Evolutionary conservation across 768 basidiomycete species (phyloP), one percentile per base, ranked within the genome.

Genomic region (Psilocybe azurescens): DNA sequence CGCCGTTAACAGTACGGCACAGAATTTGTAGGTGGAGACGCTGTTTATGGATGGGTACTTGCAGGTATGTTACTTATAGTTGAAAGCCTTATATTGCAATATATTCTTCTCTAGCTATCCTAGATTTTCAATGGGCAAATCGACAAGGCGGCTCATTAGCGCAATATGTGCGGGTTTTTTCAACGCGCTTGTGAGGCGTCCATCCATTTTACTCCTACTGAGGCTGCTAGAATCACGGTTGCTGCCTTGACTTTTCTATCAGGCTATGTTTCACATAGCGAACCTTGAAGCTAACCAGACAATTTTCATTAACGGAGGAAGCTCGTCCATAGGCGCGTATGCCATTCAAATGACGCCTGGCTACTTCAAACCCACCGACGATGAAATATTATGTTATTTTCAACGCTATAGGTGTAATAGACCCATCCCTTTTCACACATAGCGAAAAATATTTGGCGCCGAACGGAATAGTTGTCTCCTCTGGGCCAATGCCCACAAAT

Each of bases 301-400:
- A 1, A 75, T 93, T 3, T 83, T 93, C 65, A 77, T 94, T 67
- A 88, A 90, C 59, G 90, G 90, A 0, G 91, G 89, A 3, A 88
- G 86, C 54, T 85, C 88, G 1, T 75, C 86, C 11, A 88, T 91
- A 1, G 91, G 91, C 3, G 75, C 80, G n/a, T 83, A 83, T 65
- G 90, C 89, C 1, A 88, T 93, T 52, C 89, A 92, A 70, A 70
- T 92, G 9, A 89, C 90, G 69, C 81, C 67, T 76, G 81, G 60
- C 77, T 91, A 3, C 56, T 65, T 4, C 64, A 77, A 74, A 82
- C 54, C 79, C 83, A 0, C 86, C 84, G 1, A 68, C 78, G 0
- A 77, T 81, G 0, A 84, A 81, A 62, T 91, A 83, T 65, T 77
- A 89, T 49, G 76, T 85, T 48, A 75, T 93, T 33, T 74, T 87